Evolutionary conservation across 2,329 filamentous ascomycete genomes (phyloP).

Genomic region (Neurospora sp.): DNA sequence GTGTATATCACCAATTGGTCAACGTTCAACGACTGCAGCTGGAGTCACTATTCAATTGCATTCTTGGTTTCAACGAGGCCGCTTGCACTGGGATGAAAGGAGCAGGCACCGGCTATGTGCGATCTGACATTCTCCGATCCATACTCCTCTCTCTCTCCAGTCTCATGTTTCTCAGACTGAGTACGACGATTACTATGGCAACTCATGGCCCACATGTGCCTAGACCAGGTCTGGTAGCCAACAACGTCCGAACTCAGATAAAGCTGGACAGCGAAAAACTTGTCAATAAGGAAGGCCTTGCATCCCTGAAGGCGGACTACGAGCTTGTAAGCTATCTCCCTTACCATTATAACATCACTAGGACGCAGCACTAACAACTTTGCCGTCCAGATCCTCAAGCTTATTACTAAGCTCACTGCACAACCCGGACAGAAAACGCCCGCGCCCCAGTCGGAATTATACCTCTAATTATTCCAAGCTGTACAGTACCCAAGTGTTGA

Average conservation of each 20-base stretch:
- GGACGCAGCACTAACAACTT: too few species aligned
- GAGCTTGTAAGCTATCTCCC: not conserved
- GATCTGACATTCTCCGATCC: not conserved
- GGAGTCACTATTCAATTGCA: not conserved
- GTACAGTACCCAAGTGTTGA: not conserved
- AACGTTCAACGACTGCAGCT: not conserved
- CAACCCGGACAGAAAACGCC: not conserved
- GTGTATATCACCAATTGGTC: not conserved
- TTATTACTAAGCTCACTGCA: not conserved
- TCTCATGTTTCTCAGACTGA: not conserved
- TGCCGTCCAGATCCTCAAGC: not conserved
- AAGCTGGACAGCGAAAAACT: too few species aligned
- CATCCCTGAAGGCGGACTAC: not conserved
- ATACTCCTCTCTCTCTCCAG: not conserved
- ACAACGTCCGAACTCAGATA: too few species aligned
- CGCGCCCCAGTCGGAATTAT: not conserved
- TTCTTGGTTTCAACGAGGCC: not conserved
- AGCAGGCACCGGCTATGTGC: too few species aligned
- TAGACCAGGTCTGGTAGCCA: too few species aligned
- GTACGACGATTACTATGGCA: not conserved
- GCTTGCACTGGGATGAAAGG: not conserved
- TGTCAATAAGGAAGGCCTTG: not conserved
- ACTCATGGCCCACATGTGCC: not conserved
- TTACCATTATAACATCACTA: too few species aligned
- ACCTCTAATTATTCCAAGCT: not conserved